Evolutionary conservation across 305 asterid genomes (phyloP).

Genomic region (Fraxinus paxiana): DNA sequence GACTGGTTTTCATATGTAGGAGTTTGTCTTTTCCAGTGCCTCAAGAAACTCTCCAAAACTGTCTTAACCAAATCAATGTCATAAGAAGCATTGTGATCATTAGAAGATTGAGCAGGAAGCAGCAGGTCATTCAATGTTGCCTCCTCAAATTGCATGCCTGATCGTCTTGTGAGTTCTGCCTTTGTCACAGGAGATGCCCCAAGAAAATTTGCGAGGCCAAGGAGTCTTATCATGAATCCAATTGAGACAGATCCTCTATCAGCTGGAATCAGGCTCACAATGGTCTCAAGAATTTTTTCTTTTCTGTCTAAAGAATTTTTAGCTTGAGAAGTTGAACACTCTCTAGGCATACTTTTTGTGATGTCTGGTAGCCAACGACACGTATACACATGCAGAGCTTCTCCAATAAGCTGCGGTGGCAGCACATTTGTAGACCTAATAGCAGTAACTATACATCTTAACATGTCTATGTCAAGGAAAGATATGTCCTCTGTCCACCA

Average conservation of each 20-base stretch:
- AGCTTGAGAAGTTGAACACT: constrained; percentile 28
- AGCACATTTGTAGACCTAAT: constrained; percentile 45
- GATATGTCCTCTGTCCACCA: constrained; percentile 91
- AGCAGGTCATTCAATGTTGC: constrained; percentile 51
- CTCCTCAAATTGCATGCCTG: constrained; percentile 59
- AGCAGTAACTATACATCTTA: constrained; percentile 54
- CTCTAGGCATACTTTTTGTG: constrained; percentile 15
- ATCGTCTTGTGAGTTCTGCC: constrained; percentile 52
- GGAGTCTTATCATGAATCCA: constrained; percentile 55
- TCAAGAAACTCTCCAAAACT: constrained; percentile 55
- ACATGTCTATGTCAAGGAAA: constrained; percentile 56
- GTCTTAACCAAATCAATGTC: constrained; percentile 49
- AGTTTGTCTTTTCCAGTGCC: constrained; percentile 47
- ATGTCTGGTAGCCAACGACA: constrained; percentile 60
- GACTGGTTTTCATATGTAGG: constrained; percentile 30
- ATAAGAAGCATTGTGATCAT: constrained; percentile 19
- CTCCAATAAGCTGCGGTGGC: constrained; percentile 69
- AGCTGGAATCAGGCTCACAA: constrained; percentile 60
- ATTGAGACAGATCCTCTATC: constrained; percentile 60
- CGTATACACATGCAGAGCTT: constrained; percentile 72
- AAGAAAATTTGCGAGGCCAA: constrained; percentile 34
- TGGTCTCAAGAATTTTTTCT: constrained; percentile 46
- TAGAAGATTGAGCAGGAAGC: constrained; percentile 18
- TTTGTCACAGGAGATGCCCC: constrained; percentile 48
- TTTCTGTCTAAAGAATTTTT: constrained; percentile 32